phyloP scores from a whole-genome alignment of 805 yeast genomes.

The Clavispora fructus region DNA sequence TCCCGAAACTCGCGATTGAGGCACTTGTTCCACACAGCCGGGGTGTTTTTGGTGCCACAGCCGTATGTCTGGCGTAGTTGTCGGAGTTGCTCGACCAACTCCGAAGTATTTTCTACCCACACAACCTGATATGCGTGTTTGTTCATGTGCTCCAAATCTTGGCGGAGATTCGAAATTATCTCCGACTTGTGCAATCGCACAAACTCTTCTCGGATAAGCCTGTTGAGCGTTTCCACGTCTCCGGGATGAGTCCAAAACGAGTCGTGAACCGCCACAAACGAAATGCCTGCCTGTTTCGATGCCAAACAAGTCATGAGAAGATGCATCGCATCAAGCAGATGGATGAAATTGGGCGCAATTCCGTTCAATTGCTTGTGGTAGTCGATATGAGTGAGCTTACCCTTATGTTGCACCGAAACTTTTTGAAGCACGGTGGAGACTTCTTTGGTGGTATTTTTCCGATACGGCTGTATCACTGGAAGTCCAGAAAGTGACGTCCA shows the following conservation, averaged over 20 bases:
- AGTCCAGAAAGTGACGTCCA: constrained; percentile 40
- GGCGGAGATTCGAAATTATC: constrained; percentile 20
- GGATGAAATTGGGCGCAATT: constrained; percentile 41
- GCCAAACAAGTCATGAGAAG: constrained; percentile 31
- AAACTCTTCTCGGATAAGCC: constrained; percentile 29
- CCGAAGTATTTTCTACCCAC: constrained; percentile 18
- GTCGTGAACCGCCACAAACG: constrained; percentile 39
- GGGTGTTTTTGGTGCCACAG: constrained; percentile 5
- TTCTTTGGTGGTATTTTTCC: constrained; percentile 9
- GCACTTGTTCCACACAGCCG: constrained; percentile 1
- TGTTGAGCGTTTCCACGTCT: constrained; percentile 23
- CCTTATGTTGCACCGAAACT: constrained; percentile 16
- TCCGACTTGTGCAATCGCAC: constrained; percentile 27
- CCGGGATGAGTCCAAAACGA: constrained; percentile 40
- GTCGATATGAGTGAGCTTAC: constrained; percentile 21
- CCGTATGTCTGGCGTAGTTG: constrained; percentile 6
- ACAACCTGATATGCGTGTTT: constrained; percentile 27
- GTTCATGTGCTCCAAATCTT: constrained; percentile 22
- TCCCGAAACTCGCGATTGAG: constrained; percentile 6
- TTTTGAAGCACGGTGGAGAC: constrained; percentile 21
- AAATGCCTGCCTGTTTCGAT: constrained; percentile 15
- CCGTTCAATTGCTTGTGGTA: constrained; percentile 29
- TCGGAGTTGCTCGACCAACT: constrained; percentile 8
- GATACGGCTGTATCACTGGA: constrained; percentile 36
- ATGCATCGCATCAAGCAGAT: constrained; percentile 38